Evolutionary conservation across 768 basidiomycete genomes (phyloP).

Genomic region (Candolleomyces efflorescens): DNA sequence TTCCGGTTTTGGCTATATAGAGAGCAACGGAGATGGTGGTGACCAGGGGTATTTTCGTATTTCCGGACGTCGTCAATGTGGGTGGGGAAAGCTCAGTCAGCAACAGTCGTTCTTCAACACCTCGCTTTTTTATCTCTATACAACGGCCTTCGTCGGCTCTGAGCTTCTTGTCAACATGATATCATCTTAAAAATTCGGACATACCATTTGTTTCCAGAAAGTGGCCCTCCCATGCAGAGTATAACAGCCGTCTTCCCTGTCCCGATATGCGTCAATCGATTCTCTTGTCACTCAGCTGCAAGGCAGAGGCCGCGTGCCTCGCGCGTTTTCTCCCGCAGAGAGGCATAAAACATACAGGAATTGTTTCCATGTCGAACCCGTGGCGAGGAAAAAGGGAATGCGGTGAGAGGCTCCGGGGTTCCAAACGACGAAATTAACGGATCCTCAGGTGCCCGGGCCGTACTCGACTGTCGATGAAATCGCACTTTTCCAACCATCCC

Average conservation of each 20-base stretch:
- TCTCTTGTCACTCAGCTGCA: background rate
- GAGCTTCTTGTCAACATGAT: no score
- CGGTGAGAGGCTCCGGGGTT: background rate
- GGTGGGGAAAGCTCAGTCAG: no score
- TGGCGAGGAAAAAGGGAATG: background rate
- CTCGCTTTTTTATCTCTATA: no score
- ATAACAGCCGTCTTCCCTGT: background rate
- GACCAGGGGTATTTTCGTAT: no score
- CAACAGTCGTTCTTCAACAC: no score
- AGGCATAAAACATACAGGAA: background rate
- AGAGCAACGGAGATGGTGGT: no score
- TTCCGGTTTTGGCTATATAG: background rate
- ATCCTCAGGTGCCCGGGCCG: constrained; percentile 19
- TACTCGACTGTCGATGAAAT: constrained; percentile 32
- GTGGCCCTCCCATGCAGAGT: no score
- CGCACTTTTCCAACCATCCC: constrained; percentile 25
- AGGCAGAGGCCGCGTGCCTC: background rate
- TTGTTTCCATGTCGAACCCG: background rate
- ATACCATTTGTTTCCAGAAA: no score
- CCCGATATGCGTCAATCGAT: background rate
- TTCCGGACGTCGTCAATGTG: no score
- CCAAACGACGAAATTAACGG: constrained; percentile 35
- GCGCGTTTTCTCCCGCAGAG: background rate
- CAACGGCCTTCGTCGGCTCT: no score
- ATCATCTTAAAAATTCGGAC: no score